phyloP scores from a whole-genome alignment of 257 asterid species.

The Verbena officinalis region DNA sequence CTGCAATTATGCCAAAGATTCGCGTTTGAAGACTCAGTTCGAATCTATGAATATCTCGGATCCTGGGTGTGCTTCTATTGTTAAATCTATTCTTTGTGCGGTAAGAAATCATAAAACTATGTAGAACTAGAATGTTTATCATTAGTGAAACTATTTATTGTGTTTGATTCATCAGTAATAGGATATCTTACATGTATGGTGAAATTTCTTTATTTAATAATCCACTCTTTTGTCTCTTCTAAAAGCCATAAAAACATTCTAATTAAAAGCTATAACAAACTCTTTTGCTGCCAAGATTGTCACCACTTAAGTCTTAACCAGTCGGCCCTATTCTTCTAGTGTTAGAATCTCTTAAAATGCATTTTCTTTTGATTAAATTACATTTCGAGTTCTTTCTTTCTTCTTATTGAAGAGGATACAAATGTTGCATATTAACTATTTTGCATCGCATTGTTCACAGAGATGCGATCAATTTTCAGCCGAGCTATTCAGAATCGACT shows the following conservation, averaged over 20 bases:
- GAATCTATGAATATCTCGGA: constrained; percentile 68
- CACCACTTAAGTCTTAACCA: no score
- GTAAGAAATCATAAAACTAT: constrained; percentile 41
- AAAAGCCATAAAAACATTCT: no score
- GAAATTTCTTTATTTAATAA: no score
- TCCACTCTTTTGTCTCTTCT: no score
- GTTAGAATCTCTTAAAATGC: no score
- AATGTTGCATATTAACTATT: constrained; percentile 15
- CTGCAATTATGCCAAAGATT: constrained; percentile 62
- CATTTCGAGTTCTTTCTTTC: neutral
- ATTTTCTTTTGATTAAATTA: neutral
- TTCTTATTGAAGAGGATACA: neutral
- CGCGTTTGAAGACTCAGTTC: constrained; percentile 51
- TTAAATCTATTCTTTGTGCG: constrained; percentile 78
- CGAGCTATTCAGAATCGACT: constrained; percentile 53
- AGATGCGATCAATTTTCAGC: constrained; percentile 88
- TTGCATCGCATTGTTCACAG: constrained; percentile 48
- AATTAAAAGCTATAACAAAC: no score
- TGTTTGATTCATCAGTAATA: neutral
- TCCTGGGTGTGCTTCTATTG: constrained; percentile 66
- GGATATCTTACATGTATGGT: neutral
- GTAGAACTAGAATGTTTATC: neutral
- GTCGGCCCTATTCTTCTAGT: no score
- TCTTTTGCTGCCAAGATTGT: no score
- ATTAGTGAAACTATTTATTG: neutral